phyloP scores from a whole-genome alignment of 2,329 filamentous ascomycete genomes.

The Ophiostoma angusticollis region DNA sequence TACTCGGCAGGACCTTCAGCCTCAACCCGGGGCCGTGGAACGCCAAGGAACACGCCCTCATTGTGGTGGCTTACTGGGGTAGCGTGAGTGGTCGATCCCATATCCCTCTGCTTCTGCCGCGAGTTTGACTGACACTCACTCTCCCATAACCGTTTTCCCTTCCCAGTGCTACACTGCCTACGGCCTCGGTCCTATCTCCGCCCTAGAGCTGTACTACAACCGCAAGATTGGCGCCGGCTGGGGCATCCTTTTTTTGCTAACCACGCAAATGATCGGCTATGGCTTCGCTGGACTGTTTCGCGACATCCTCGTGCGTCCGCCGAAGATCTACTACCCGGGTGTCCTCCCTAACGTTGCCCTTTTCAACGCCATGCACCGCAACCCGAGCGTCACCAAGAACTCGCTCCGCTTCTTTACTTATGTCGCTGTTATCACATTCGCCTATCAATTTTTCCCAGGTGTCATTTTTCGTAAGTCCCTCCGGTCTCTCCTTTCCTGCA shows the following conservation, averaged over 20 bases:
- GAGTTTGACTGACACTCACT: not conserved
- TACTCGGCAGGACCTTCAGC: conserved; percentile 20
- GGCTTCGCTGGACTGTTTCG: conserved; percentile 19
- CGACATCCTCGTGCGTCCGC: conserved; percentile 20
- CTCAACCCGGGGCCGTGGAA: conserved; percentile 23
- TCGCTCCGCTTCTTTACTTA: conserved; percentile 19
- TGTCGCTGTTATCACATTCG: conserved; percentile 17
- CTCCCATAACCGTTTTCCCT: too few species aligned
- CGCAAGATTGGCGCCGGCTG: conserved; percentile 17
- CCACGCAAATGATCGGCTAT: conserved; percentile 21
- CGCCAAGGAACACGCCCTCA: conserved; percentile 22
- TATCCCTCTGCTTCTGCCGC: too few species aligned
- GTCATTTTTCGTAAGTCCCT: conserved; percentile 19
- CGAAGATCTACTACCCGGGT: conserved; percentile 21
- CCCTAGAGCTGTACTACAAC: conserved; percentile 20
- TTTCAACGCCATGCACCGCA: conserved; percentile 21
- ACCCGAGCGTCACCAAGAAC: conserved; percentile 18
- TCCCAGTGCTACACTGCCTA: conserved; percentile 20
- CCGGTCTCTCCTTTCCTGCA: conserved; percentile 11
- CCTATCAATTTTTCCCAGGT: conserved; percentile 21
- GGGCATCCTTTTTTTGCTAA: conserved; percentile 19
- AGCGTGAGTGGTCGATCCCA: conserved; percentile 13
- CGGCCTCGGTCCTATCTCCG: conserved; percentile 20
- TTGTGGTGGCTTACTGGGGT: conserved; percentile 22
- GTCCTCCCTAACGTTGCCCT: conserved; percentile 20